These are phyloP conservation scores for Tieghemostelium lacteum DNA, from an alignment of 78 protist species.

Conservation along the genomic window DNA sequence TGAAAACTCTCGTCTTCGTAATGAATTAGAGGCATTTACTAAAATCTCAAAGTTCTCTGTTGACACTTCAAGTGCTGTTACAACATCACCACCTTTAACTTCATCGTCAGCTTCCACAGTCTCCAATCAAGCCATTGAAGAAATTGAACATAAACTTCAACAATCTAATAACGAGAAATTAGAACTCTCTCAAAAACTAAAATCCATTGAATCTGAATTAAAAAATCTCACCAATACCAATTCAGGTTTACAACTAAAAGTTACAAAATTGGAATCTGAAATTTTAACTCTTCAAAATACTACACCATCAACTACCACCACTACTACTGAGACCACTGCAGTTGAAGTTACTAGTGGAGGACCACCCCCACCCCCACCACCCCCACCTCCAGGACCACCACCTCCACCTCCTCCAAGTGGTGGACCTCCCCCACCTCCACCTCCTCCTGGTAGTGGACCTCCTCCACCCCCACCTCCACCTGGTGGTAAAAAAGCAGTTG, in stretches of 20 bases:
- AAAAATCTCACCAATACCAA: background rate
- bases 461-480: conserved; percentile 69
- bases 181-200: background rate
- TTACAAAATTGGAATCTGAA: conserved; percentile 7
- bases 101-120: background rate
- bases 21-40: background rate
- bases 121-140: too few relatives aligned
- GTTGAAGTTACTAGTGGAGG: background rate
- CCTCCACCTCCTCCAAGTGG: conserved; percentile 24
- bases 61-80: background rate
- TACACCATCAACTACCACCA: background rate
- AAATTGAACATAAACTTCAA: conserved; percentile 29
- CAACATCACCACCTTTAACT: background rate
- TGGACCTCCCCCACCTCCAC: conserved; percentile 77
- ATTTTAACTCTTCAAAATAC: background rate
- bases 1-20: conserved; percentile 1
- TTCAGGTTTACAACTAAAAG: conserved; percentile 9
- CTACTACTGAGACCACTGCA: background rate
- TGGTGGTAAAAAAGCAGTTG: background rate
- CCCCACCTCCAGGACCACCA: conserved; percentile 59
- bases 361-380: conserved; percentile 76
- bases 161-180: background rate
- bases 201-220: conserved; percentile 7
- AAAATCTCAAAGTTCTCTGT: background rate
- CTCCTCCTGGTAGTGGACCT: conserved; percentile 42